Evolutionary conservation across 1,284 basidiomycete genomes (phyloP), one percentile per base, ranked within the genome.

Genomic region (Anthracocystis panici-leucophaei): DNA sequence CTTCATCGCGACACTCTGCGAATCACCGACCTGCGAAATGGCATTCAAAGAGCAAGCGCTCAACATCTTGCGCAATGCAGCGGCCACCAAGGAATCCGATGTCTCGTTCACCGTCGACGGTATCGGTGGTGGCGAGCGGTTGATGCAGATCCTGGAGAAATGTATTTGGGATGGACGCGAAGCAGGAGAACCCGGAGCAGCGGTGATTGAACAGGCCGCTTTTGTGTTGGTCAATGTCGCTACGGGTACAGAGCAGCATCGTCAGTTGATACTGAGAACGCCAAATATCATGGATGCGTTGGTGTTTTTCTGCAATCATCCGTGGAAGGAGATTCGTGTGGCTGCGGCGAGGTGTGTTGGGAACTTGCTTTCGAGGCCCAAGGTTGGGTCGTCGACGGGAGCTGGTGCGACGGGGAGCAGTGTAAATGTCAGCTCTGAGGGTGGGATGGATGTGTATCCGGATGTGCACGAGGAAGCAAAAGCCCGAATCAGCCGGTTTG

Each of bases 51-150:
- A 81, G 52, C 77, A 83, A 57, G 82, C 79, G 38, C 64, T 83
- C 21, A 77, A 78, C 66, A 75, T 84, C 23, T 29, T 84, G 29
- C 78, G 82, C 46, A 84, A 84, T 62, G 59, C 80, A 0, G 77
- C 75, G 2, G 60, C 69, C 12, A 49, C 63, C 25, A 60, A 61
- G 16, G 68, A 74, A 46, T 70, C 41, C 2, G 79, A 82, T 53
- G 78, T 83, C 6, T 75, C 74, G 3, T 58, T 78, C 46, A 65
- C 73, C 53, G 57, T 83, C 3, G 57, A 50, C 12, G 68, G 59
- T 9, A 57, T 82, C 16, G 81, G 79, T 9, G 78, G 80, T 8
- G 67, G 64, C 2, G 65, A 61, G 9, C 46, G 57, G 11, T 49
- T 83, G 12, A 65, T 82, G 57, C 44, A 61, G 42, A 50, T 77